Conservation (phyloP, 2,329 filamentous ascomycete species). For the Penicillium sp. region DNA sequence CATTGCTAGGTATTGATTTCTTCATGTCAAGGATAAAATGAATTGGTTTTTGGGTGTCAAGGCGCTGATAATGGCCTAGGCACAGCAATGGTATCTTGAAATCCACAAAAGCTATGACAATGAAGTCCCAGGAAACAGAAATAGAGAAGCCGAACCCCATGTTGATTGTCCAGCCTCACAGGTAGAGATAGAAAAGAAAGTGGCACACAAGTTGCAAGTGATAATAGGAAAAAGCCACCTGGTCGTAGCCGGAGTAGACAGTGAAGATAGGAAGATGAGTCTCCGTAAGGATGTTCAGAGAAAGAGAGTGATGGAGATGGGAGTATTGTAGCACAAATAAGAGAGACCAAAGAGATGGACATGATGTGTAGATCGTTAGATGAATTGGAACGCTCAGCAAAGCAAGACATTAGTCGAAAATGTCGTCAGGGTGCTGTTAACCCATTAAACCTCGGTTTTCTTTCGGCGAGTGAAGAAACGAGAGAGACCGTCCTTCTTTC, state of each 20-base stretch:
- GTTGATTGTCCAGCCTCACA: slow-evolving; percentile 17
- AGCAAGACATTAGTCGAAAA: slow-evolving; percentile 17
- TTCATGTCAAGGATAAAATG: slow-evolving; percentile 2
- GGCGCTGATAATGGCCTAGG: slow-evolving; percentile 16
- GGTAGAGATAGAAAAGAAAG: slow-evolving; percentile 8
- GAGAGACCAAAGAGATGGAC: slow-evolving; percentile 23
- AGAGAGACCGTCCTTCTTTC: slow-evolving; percentile 32
- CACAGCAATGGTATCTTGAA: slow-evolving; percentile 27
- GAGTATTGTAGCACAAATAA: slow-evolving; percentile 8
- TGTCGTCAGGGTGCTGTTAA: slow-evolving; percentile 1
- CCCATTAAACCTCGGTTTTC: slow-evolving; percentile 27
- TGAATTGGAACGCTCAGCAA: slow-evolving; percentile 23
- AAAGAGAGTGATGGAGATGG: slow-evolving; percentile 10
- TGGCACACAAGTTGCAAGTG: slow-evolving; percentile 7
- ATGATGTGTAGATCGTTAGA: slow-evolving; percentile 26
- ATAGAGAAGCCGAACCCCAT: slow-evolving; percentile 15
- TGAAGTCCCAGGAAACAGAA: slow-evolving; percentile 8
- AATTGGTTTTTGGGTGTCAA: slow-evolving; percentile 12
- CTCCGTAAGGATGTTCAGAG: slow-evolving; percentile 12
- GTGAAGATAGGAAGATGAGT: slow-evolving; percentile 7
- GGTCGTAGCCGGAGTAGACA: slow-evolving; percentile 15
- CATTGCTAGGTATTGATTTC: background rate
- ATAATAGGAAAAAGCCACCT: slow-evolving; percentile 15
- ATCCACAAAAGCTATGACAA: slow-evolving; percentile 15
- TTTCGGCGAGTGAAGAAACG: slow-evolving; percentile 36